Evolutionary conservation across 306 rosid species (phyloP), one percentile per base, ranked within the genome.

Genomic region (Vigna reflexopilosa): DNA sequence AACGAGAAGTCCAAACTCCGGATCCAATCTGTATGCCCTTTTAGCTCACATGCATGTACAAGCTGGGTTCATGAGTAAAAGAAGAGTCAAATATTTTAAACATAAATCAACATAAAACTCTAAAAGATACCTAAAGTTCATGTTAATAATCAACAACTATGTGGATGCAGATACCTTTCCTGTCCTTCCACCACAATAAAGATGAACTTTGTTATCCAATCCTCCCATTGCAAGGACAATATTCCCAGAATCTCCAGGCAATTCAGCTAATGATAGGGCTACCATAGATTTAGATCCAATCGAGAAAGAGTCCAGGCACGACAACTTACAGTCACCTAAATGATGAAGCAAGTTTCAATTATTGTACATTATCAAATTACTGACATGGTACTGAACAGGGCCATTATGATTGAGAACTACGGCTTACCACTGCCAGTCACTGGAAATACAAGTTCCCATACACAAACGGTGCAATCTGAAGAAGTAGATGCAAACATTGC

Each of bases 1-100:
- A 91, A 78, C 44, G 98, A 89, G 86, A 96, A 96, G 85, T 96
- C 99, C 89, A 96, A 75, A 85, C 99, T 86, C 69, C 99, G 90
- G 83, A 95, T 91, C 99, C 99, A 95, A 87, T 95, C 99, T 30
- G 96, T 85, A 80, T 95, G 99, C 34, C 97, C 98, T 87, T 91
- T 95, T 50, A 95, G 83, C 65, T 95, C 98, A 63, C 98, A 95
- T 8, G 93, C 91, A 80, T 19, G 93, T 48, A 85, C 82, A 84
- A 95, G 87, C 99, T 95, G 89, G 69, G 36, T 72, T 77, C 61
- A 82, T 73, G 54, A 9, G 28, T 34, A 77, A 51, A 81, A 63
- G 67, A 83, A 14, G 61, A 82, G 51, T 32, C 10, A 59, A 48
- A 72, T 56, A 36, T 24, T 30, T 73, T 57, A 62, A 50, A 15